Evolutionary conservation across 2,329 filamentous ascomycete species (phyloP).

Genomic region (Cryoendolithus antarcticus): DNA sequence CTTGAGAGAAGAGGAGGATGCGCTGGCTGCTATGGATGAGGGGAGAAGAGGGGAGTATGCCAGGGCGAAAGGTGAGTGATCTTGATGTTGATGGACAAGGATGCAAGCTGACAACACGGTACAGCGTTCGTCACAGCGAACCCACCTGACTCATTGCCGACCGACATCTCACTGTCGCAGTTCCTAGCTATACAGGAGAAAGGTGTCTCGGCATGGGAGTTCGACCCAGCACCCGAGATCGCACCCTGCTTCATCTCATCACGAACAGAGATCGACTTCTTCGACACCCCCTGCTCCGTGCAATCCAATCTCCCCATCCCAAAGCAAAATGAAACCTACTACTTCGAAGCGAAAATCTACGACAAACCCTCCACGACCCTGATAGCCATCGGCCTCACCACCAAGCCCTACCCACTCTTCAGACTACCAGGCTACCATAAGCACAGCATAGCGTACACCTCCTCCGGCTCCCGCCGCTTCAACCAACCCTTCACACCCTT

Average conservation of each 20-base stretch:
- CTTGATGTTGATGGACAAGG: not conserved
- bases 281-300: slow-evolving; percentile 93
- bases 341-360: slow-evolving; percentile 98
- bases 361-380: slow-evolving; percentile 85
- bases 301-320: slow-evolving; percentile 93
- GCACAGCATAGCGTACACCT: slow-evolving; percentile 82
- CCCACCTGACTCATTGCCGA: slow-evolving; percentile 86
- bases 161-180: slow-evolving; percentile 93
- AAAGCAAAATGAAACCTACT: slow-evolving; percentile 98
- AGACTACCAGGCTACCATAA: slow-evolving; percentile 88
- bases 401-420: slow-evolving; percentile 94
- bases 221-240: slow-evolving; percentile 96
- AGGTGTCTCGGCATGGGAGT: slow-evolving; percentile 98
- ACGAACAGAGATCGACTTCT: slow-evolving; percentile 96
- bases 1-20: slow-evolving; percentile 84
- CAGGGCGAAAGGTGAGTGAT: slow-evolving; percentile 69
- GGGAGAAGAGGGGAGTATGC: slow-evolving; percentile 80
- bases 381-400: slow-evolving; percentile 85
- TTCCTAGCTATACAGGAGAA: slow-evolving; percentile 98
- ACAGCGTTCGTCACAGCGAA: slow-evolving; percentile 87
- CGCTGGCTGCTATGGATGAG: slow-evolving; percentile 91
- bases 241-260: slow-evolving; percentile 97
- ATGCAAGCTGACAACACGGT: slow-evolving; percentile 14
- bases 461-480: slow-evolving; percentile 71
- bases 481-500: slow-evolving; percentile 83